Evolutionary conservation across 352 stramenopile species (phyloP).

Genomic region (Globisporangium nagaii): DNA sequence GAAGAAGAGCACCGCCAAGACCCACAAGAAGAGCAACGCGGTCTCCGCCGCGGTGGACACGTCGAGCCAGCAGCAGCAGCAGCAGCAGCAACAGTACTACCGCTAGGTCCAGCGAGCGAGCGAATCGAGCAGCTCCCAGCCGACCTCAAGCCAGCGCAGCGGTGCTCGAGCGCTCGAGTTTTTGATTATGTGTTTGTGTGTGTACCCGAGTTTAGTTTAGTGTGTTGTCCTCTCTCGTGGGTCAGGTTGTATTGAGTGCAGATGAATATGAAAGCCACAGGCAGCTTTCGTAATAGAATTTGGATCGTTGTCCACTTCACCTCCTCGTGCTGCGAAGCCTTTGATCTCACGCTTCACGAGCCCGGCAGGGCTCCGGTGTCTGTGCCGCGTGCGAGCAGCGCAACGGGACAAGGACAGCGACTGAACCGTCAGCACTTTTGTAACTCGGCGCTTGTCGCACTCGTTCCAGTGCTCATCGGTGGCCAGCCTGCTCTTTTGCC

Average conservation of each 20-base stretch:
- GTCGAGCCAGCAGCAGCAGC: neutral
- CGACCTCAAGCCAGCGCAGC: neutral
- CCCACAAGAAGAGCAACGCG: neutral
- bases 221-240: no score
- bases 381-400: no score
- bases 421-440: neutral
- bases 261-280: neutral
- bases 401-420: no score
- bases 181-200: neutral
- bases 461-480: neutral
- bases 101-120: neutral
- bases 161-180: neutral
- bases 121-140: neutral
- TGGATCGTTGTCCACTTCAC: neutral
- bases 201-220: neutral
- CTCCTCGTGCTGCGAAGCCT: no score
- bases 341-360: no score
- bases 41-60: neutral
- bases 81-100: constrained; percentile 6
- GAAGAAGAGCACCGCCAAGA: constrained; percentile 6
- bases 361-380: no score
- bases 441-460: neutral
- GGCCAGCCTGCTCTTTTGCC: neutral
- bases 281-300: neutral
- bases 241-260: no score